Conservation (phyloP, 202 grass and related monocot genomes). For the Panicum hallii region DNA sequence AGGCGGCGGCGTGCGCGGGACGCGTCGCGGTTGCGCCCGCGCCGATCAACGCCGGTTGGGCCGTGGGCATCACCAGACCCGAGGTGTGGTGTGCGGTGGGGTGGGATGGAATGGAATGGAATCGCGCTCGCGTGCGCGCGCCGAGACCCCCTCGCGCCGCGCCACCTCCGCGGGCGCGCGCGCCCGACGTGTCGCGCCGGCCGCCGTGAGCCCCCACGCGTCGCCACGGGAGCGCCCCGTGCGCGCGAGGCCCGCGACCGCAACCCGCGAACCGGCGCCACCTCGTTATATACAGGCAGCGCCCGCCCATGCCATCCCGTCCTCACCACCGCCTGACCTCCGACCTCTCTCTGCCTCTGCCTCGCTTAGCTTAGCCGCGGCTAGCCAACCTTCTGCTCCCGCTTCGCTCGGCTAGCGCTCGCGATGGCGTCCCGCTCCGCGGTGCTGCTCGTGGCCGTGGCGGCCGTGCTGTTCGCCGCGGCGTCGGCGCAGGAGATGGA, state of each 20-base stretch:
- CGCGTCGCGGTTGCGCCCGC: conserved; percentile 43
- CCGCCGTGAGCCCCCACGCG: too few species aligned
- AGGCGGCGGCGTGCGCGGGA: conserved; percentile 34
- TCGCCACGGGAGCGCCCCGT: too few species aligned
- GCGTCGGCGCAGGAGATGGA: conserved; percentile 56
- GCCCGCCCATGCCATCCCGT: too few species aligned
- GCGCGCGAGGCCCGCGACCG: too few species aligned
- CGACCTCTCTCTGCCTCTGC: background rate
- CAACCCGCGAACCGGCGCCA: too few species aligned
- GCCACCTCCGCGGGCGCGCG: too few species aligned
- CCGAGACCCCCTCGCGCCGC: conserved; percentile 11
- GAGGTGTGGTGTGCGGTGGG: background rate
- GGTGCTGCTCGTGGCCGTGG: conserved; percentile 43
- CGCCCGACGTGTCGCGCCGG: too few species aligned
- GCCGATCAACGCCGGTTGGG: conserved; percentile 45
- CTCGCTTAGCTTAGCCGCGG: background rate
- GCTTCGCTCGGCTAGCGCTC: background rate
- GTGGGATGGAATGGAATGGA: background rate
- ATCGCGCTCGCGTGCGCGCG: conserved; percentile 38
- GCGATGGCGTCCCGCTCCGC: conserved; percentile 37
- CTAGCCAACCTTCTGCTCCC: too few species aligned
- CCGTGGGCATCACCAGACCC: conserved; percentile 39
- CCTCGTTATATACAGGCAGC: too few species aligned
- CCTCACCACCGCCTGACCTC: too few species aligned
- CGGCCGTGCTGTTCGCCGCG: conserved; percentile 45